A percentile compares a stretch with the other conserved stretches of the same genome.
Evolutionary conservation across 176 grass and related monocot species (phyloP).

Genomic region (Alloteropsis semialata): DNA sequence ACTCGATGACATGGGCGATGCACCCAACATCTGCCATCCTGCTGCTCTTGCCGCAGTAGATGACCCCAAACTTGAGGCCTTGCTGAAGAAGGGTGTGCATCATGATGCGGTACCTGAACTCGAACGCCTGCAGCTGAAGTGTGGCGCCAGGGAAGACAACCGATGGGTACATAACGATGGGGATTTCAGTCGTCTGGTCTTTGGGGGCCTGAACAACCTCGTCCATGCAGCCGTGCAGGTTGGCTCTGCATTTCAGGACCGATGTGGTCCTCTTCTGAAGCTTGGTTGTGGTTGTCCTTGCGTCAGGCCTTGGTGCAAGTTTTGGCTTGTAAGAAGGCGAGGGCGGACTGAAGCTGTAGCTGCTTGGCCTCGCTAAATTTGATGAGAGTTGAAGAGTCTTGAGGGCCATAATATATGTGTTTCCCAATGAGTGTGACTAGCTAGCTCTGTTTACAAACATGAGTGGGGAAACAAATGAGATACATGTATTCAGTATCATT

Average conservation of each 20-base stretch:
- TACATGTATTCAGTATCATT: background rate
- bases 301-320: background rate
- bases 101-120: slow-evolving; percentile 96
- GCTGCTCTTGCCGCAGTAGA: slow-evolving; percentile 4
- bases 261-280: background rate
- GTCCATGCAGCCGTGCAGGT: slow-evolving; percentile 4
- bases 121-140: slow-evolving; percentile 70
- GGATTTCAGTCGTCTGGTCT: slow-evolving; percentile 54
- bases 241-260: slow-evolving; percentile 27
- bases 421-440: background rate
- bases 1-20: slow-evolving; percentile 60
- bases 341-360: background rate
- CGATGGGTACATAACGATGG: slow-evolving; percentile 52
- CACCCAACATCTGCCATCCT: slow-evolving; percentile 59
- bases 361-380: slow-evolving; percentile 3
- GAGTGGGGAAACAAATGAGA: background rate
- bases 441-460: slow-evolving; percentile 11
- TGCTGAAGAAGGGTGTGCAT: slow-evolving; percentile 76
- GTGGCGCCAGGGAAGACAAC: slow-evolving; percentile 70
- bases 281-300: background rate
- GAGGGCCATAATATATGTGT: slow-evolving; percentile 32
- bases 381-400: slow-evolving; percentile 26
- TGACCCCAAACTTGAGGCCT: slow-evolving; percentile 44
- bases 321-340: background rate
- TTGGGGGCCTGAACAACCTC: slow-evolving; percentile 3